Base-by-base conservation (phyloP, 108 stramenopile species). In the Cyclotella sp. region DNA sequence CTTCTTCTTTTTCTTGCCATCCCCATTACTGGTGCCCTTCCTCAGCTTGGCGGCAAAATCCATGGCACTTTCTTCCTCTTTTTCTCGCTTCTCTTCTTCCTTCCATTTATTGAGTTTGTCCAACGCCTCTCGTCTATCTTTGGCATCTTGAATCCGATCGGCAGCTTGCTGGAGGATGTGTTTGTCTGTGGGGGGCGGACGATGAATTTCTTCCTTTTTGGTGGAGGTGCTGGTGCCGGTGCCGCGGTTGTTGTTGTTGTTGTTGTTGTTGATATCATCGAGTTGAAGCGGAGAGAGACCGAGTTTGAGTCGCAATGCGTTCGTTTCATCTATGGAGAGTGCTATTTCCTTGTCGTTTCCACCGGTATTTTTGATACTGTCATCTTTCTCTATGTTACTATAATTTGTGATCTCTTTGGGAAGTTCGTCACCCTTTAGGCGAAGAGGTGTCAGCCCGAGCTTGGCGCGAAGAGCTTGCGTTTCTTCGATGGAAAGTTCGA, bases 401-500 rank as follows among this genome's bases (percentile, higher is more conserved):
- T 3, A 14, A 11, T 0, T 49, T 1, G 1, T 21, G 9, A 18
- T 41, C 18, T 40, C 21, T 21, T 7, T 44, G 47, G 66, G 26
- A 16, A 30, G 3, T 10, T 18, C 39, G 39, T 29, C 51, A 30
- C 34, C 34, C 9, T 61, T 30, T 0, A 61, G 30, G 34, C 82
- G 78, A 0, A 86, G 62, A 0, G 96, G 96, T 22, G 83, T 72
- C 72, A 95, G 63, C 0, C 96, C 96, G 10, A 97, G 80, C 47
- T 77, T 57, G 39, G 83, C 80, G 10, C 96, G 92, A 16, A 97
- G 81, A 21, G 82, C 84, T 54, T 97, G 93, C 9, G 95, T 95
- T 72, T 97, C 96, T 40, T 89, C 89, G 46, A 97, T 65, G 62
- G 93, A 92, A 7, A 96, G 74, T 70, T 91, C 91, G 69, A 96